These are phyloP conservation scores for Ogataea haglerorum DNA, from an alignment of 805 yeast species.

Conservation along the genomic window DNA sequence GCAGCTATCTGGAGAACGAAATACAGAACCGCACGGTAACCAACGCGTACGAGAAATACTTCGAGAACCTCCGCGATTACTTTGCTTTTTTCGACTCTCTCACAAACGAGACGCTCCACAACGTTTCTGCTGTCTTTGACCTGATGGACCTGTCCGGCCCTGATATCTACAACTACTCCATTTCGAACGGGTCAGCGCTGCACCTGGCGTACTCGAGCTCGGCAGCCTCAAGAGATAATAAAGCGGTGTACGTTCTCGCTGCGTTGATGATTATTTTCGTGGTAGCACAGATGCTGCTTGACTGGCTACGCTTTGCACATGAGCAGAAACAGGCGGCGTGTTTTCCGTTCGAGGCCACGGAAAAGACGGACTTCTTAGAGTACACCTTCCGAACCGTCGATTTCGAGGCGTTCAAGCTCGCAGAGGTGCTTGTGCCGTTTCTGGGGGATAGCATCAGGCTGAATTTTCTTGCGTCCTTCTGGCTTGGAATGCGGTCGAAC, in stretches of 20 bases:
- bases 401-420: constrained; percentile 11
- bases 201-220: too few relatives aligned
- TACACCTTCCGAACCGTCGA: constrained; percentile 13
- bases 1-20: constrained; percentile 2
- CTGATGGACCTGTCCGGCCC: background rate
- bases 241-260: background rate
- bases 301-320: constrained; percentile 16
- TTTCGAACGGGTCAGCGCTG: too few relatives aligned
- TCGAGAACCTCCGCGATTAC: constrained; percentile 1
- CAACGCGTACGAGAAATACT: constrained; percentile 4
- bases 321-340: constrained; percentile 12
- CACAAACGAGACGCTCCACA: background rate
- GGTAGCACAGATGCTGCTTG: constrained; percentile 10
- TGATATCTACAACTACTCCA: background rate
- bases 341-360: constrained; percentile 2
- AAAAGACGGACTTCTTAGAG: constrained; percentile 11
- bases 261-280: constrained; percentile 1
- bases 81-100: background rate
- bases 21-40: background rate
- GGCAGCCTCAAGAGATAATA: too few relatives aligned
- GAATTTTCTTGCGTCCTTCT: constrained; percentile 13
- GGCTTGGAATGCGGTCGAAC: constrained; percentile 18
- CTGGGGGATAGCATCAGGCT: constrained; percentile 1
- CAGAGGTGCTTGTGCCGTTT: constrained; percentile 1
- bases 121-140: constrained; percentile 2